Percentiles rank a stretch among this genome's conserved stretches.
Evolutionary conservation across 2,329 filamentous ascomycete genomes (phyloP).

Genomic region (Cercospora beticola): DNA sequence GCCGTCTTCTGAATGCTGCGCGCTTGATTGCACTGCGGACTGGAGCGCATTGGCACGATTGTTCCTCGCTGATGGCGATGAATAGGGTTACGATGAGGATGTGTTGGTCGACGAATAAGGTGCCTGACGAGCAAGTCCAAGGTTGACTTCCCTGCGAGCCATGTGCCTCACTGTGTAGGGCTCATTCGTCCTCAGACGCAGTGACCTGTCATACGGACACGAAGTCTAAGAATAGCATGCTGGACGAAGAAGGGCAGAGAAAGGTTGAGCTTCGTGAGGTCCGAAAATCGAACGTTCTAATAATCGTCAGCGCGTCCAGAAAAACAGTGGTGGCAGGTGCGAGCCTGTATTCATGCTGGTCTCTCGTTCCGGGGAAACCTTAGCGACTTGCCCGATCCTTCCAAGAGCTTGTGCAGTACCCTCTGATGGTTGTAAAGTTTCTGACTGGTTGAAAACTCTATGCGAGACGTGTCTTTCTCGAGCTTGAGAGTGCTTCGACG

Average conservation of each 20-base stretch:
- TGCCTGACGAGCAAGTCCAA: background rate
- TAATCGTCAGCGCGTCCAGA: background rate
- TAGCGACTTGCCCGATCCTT: background rate
- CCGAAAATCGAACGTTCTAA: background rate
- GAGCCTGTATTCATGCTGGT: background rate
- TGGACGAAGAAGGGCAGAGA: background rate
- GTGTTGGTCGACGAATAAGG: background rate
- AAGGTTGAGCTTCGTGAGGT: background rate
- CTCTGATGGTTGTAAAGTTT: background rate
- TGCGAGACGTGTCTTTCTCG: background rate
- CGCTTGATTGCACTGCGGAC: background rate
- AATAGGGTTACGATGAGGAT: background rate
- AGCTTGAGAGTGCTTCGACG: background rate
- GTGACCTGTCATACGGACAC: background rate
- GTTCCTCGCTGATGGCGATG: background rate
- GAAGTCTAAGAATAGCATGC: background rate
- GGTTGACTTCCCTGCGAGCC: background rate
- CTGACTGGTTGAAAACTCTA: background rate
- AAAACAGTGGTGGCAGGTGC: background rate
- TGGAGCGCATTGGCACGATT: background rate
- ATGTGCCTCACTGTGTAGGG: background rate
- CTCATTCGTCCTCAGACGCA: background rate
- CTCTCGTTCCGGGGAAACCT: background rate
- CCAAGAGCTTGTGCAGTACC: background rate
- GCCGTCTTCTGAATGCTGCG: background rate